A percentile compares a stretch with the other conserved stretches of the same genome.
These are phyloP conservation scores for Fusarium transvaalense DNA, from an alignment of 2,329 filamentous ascomycete species.

Conservation along the genomic window DNA sequence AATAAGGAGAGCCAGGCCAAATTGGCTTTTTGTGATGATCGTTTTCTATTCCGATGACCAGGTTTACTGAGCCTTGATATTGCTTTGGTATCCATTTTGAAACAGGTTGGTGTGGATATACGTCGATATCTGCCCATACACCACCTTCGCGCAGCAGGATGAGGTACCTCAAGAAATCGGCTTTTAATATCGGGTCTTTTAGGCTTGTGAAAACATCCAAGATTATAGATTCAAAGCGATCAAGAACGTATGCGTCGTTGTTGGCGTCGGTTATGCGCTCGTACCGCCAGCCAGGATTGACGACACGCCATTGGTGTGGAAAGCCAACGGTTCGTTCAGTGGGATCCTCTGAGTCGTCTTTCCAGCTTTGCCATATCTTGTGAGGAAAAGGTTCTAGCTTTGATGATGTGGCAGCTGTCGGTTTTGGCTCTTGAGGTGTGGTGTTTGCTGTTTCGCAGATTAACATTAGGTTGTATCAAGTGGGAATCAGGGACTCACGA, in stretches of 20 bases:
- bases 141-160: constrained; percentile 76
- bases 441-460: constrained; percentile 10
- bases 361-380: constrained; percentile 53
- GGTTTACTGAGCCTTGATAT: constrained; percentile 67
- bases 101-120: constrained; percentile 72
- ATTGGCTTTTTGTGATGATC: constrained; percentile 59
- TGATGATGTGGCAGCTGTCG: neutral
- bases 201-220: constrained; percentile 63
- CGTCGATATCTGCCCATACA: constrained; percentile 79
- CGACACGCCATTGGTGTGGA: constrained; percentile 43
- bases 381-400: constrained; percentile 28
- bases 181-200: constrained; percentile 65
- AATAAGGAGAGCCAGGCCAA: constrained; percentile 72
- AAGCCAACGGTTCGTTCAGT: constrained; percentile 48
- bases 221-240: constrained; percentile 72
- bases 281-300: constrained; percentile 48
- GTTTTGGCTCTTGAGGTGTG: neutral
- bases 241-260: constrained; percentile 63
- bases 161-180: constrained; percentile 71
- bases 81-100: constrained; percentile 72
- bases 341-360: constrained; percentile 48
- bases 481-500: constrained; percentile 8
- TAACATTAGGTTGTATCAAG: neutral
- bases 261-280: constrained; percentile 50
- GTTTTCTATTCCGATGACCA: constrained; percentile 79